These are phyloP conservation scores for Acidiella bohemica DNA, from an alignment of 495 filamentous ascomycete genomes.

Conservation along the genomic window DNA sequence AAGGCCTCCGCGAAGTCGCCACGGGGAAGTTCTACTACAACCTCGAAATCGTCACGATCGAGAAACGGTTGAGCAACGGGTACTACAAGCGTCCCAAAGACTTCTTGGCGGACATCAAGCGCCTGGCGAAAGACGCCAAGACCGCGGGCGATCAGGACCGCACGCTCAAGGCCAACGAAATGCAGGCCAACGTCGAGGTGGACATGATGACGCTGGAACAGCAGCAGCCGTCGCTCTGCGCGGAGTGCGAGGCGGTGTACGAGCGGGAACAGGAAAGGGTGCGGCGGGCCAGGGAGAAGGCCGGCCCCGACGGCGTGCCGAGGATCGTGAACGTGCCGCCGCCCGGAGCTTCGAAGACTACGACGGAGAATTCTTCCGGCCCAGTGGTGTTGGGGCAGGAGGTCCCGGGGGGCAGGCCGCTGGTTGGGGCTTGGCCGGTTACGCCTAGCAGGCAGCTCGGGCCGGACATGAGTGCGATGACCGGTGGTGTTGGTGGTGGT, in stretches of 20 bases:
- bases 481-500: neutral
- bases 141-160: constrained; percentile 59
- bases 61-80: constrained; percentile 86
- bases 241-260: constrained; percentile 61
- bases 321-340: constrained; percentile 34
- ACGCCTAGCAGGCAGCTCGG: constrained; percentile 38
- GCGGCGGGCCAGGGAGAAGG: constrained; percentile 34
- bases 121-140: constrained; percentile 69
- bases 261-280: constrained; percentile 61
- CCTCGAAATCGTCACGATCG: constrained; percentile 80
- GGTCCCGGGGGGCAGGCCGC: constrained; percentile 26
- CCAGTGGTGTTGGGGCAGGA: constrained; percentile 49
- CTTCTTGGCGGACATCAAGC: constrained; percentile 73
- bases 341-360: constrained; percentile 34
- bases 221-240: constrained; percentile 48
- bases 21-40: constrained; percentile 87
- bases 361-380: constrained; percentile 36
- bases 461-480: no score
- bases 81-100: constrained; percentile 83
- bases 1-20: constrained; percentile 51
- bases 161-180: constrained; percentile 72
- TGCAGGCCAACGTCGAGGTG: constrained; percentile 81
- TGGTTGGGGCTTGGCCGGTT: constrained; percentile 29
- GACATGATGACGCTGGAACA: constrained; percentile 59
- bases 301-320: constrained; percentile 32